Base-by-base conservation (phyloP, 1,139 yeast species). In the Dujonia santamariae region DNA sequence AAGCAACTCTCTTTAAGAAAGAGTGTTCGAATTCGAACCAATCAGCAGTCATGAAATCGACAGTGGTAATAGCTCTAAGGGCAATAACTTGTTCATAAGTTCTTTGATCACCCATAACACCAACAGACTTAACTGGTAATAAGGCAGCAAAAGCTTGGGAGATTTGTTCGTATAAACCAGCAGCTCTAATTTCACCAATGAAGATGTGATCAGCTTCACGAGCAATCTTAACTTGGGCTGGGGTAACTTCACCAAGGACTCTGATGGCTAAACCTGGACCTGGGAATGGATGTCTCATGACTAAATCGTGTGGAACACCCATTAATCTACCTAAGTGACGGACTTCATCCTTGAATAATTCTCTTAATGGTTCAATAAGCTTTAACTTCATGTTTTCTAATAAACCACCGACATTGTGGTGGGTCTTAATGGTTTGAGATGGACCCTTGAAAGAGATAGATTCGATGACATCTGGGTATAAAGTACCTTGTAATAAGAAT, bases 221-320 rank as follows among this genome's bases (percentile, higher is more conserved):
- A 35, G 98, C 98, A 60, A 92, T 92, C 55, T 79, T 88, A 40
- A 92, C 92, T 70, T 92, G 98, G 45, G 74, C 81, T 49, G 80
- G 84, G 42, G 96, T 86, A 45, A 92, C 97, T 68, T 90, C 97
- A 50, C 99, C 99, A 39, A 92, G 73, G 39, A 92, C 95, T 69
- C 99, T 83, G 60, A 92, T 94, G 49, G 97, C 98, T 58, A 92
- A 85, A 71, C 99, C 99, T 60, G 99, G 99, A 59, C 99, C 99
- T 54, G 99, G 99, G 96, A 92, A 92, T 40, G 99, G 99, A 60
- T 92, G 99, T 76, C 99, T 86, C 97, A 98, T 90, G 48, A 92
- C 97, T 52, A 92, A 77, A 51, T 92, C 98, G 56, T 87, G 94
- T 31, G 97, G 95, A 52, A 92, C 94, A 36, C 96, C 97, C 70